Evolutionary conservation across 805 yeast species (phyloP), one percentile per base, ranked within the genome.

Genomic region (Saturnispora hagleri): DNA sequence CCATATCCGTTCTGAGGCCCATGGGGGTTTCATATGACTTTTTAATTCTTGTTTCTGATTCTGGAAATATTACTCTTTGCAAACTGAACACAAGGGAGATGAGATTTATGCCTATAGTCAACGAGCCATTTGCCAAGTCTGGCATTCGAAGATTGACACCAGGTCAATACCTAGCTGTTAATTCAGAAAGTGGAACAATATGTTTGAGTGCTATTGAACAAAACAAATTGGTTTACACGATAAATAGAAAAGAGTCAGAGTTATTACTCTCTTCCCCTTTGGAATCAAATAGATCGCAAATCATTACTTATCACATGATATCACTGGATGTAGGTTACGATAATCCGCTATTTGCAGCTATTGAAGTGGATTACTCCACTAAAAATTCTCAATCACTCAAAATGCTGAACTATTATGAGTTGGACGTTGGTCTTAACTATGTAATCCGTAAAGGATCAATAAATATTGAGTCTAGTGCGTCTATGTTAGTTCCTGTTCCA

Each of bases 381-480:
- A 62, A 59, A 20, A 61, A 61, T 26, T 51, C 53, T 6, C 45
- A 53, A 9, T 28, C 48, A 10, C 50, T 55, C 20, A 51, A 55
- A 17, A 57, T 61, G 28, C 69, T 91, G 49, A 76, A 79, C 3
- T 85, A 79, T 62, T 91, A 91, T 67, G 91, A 88, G 60, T 68
- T 90, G 26, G 97, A 93, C 64, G 74, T 87, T 41, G 97, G 97
- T 1, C 69, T 91, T 46, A 90, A 90, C 61, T 86, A 84, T 62
- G 77, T 90, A 2, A 73, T 85, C 1, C 76, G 75, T 52, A 73
- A 73, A 57, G 73, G 67, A 67, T 62, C 75, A n/a, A 74, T 65
- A 42, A 62, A 55, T 7, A 65, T 80, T 2, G 61, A 67, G 1
- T 57, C 57, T 24, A 53, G 73, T 1, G 70, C 90, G 1, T 78